Conservation (phyloP, 2,329 filamentous ascomycete genomes). For the Diaporthe sp. region DNA sequence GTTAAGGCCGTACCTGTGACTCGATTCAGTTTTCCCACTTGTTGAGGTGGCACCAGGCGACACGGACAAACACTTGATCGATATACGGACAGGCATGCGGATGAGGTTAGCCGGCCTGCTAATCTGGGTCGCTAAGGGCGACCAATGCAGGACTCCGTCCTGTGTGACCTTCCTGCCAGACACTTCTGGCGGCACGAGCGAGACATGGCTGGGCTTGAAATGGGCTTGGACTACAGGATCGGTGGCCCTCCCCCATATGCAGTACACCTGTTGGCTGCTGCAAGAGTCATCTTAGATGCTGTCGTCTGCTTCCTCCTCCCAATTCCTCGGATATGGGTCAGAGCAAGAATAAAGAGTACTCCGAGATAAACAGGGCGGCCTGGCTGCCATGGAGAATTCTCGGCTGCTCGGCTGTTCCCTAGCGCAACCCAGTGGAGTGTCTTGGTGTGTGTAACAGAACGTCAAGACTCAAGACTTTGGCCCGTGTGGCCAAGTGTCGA, state of each 20-base stretch:
- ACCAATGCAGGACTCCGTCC: slow-evolving; percentile 33
- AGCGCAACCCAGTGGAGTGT: slow-evolving; percentile 15
- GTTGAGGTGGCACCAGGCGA: slow-evolving; percentile 30
- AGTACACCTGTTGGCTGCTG: slow-evolving; percentile 32
- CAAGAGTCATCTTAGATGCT: slow-evolving; percentile 17
- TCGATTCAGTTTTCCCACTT: slow-evolving; percentile 5
- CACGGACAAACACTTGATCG: slow-evolving; percentile 35
- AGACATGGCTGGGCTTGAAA: slow-evolving; percentile 39
- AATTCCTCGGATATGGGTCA: neutral
- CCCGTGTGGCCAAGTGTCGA: neutral
- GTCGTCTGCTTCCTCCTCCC: neutral
- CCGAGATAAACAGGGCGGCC: neutral
- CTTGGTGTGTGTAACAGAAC: slow-evolving; percentile 36
- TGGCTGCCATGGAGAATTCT: slow-evolving; percentile 2
- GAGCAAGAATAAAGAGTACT: neutral
- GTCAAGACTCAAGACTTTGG: slow-evolving; percentile 10
- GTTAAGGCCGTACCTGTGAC: slow-evolving; percentile 39
- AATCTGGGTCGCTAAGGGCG: slow-evolving; percentile 29
- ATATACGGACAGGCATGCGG: slow-evolving; percentile 13
- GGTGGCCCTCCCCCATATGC: slow-evolving; percentile 28
- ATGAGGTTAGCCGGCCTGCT: neutral
- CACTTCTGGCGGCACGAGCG: slow-evolving; percentile 26
- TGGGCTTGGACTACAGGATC: slow-evolving; percentile 33
- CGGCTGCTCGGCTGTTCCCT: slow-evolving; percentile 16
- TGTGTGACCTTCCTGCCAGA: slow-evolving; percentile 39